These are phyloP conservation scores for Phalaenopsis hybrid DNA, from an alignment of 116 monocot species.

Conservation along the genomic window DNA sequence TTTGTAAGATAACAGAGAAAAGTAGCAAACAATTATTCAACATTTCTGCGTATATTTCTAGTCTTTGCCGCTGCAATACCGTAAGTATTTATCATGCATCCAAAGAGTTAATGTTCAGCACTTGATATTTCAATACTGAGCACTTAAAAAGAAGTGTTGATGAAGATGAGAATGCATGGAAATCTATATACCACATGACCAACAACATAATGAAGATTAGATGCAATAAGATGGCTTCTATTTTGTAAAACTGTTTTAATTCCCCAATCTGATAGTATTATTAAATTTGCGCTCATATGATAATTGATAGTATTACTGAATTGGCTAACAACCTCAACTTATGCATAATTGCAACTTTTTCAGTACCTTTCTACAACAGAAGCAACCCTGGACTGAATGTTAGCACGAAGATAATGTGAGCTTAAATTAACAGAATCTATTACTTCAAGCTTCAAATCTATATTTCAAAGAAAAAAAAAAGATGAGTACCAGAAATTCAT, in stretches of 20 bases:
- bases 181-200: background rate
- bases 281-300: background rate
- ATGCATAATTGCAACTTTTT: slow-evolving; percentile 1
- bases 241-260: background rate
- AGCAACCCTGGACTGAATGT: background rate
- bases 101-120: background rate
- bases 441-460: background rate
- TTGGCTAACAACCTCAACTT: background rate
- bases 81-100: background rate
- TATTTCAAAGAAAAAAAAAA: background rate
- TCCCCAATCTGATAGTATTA: background rate
- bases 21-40: background rate
- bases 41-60: background rate
- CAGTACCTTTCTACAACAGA: background rate
- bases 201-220: slow-evolving; percentile 2
- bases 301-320: background rate
- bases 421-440: background rate
- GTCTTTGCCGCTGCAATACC: background rate
- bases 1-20: background rate
- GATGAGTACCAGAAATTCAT: slow-evolving; percentile 58
- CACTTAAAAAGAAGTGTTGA: background rate
- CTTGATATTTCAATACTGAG: background rate
- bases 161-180: background rate
- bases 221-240: background rate
- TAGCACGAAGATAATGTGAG: background rate